These are phyloP conservation scores for Cinchona pubescens DNA, from an alignment of 257 asterid genomes.

Conservation along the genomic window DNA sequence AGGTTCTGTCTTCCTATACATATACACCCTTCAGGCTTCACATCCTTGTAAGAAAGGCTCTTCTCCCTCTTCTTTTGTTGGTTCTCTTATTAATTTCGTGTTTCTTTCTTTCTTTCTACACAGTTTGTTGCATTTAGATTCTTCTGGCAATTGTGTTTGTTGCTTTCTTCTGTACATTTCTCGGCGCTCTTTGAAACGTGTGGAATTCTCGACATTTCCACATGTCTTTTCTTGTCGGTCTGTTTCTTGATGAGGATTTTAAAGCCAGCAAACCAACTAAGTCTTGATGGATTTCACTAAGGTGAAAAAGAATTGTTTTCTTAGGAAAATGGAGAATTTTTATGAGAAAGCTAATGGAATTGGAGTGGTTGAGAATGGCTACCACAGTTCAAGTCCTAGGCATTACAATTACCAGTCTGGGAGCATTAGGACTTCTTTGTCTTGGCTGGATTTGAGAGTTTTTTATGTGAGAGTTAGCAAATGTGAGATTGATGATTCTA, in stretches of 20 bases:
- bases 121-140: background rate
- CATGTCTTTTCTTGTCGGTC: conserved; percentile 22
- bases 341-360: conserved; percentile 27
- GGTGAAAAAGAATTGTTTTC: conserved; percentile 27
- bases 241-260: conserved; percentile 14
- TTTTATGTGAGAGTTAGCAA: conserved; percentile 62
- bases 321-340: conserved; percentile 37
- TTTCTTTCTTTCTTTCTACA: too few species aligned
- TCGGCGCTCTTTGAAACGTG: conserved; percentile 27
- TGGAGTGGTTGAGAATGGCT: conserved; percentile 39
- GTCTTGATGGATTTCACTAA: conserved; percentile 37
- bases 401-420: conserved; percentile 30
- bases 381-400: conserved; percentile 19
- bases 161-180: background rate
- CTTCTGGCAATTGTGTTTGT: conserved; percentile 6
- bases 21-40: background rate
- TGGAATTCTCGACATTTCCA: conserved; percentile 24
- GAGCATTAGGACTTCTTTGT: conserved; percentile 33
- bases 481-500: conserved; percentile 53
- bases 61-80: background rate
- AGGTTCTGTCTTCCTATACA: background rate
- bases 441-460: conserved; percentile 70
- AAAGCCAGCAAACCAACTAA: conserved; percentile 8
- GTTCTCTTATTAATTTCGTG: conserved; percentile 1
- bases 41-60: background rate